These are phyloP conservation scores for Choanephora cucurbitarum DNA, from an alignment of 371 early-diverging fungal genomes.

Conservation along the genomic window DNA sequence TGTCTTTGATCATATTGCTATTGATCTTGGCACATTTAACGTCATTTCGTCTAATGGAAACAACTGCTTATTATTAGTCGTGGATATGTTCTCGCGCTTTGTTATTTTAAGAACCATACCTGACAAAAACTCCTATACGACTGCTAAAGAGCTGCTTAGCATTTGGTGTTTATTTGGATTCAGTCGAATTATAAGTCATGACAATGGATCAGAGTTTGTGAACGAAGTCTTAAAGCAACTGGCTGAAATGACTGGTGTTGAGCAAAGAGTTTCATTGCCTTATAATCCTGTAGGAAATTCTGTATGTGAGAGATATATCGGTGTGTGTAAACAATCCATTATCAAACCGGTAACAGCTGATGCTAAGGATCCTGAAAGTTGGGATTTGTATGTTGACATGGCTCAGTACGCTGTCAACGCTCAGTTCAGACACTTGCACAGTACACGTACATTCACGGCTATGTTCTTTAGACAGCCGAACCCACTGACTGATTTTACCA, in stretches of 20 bases:
- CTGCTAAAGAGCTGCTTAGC: neutral
- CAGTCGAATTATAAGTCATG: neutral
- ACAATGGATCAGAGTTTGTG: conserved; percentile 6
- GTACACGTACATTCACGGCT: neutral
- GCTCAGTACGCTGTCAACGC: neutral
- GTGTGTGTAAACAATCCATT: neutral
- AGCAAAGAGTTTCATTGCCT: neutral
- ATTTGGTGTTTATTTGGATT: neutral
- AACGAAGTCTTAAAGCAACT: neutral
- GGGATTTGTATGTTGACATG: conserved; percentile 4
- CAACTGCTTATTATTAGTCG: neutral
- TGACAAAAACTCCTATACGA: neutral
- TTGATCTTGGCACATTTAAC: neutral
- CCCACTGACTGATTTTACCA: conserved; percentile 1
- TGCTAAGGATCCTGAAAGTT: neutral
- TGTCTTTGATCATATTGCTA: neutral
- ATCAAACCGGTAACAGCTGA: neutral
- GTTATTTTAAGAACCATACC: conserved; percentile 2
- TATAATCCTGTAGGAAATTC: conserved; percentile 4
- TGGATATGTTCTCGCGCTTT: conserved; percentile 1
- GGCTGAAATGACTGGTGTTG: neutral
- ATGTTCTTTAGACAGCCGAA: conserved; percentile 5
- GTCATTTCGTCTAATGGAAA: neutral
- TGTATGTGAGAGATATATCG: neutral
- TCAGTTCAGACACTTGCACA: neutral